Percentiles rank a stretch among this genome's conserved stretches.
Conservation (phyloP, 179 eudicot species). For the Spinacia oleracea region DNA sequence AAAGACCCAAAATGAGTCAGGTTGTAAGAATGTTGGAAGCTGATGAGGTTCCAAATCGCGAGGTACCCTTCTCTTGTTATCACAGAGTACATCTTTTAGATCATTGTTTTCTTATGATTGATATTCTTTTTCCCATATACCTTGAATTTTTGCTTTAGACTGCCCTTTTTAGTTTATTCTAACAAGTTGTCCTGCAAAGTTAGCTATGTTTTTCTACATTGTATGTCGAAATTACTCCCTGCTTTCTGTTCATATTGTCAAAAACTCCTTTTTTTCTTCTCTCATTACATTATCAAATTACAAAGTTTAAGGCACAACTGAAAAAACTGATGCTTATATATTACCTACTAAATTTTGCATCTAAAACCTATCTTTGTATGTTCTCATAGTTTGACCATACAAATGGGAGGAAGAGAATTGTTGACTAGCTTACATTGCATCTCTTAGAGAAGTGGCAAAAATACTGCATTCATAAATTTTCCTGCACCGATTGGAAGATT, state of each 20-base stretch:
- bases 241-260: neutral
- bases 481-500: neutral
- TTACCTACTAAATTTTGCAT: neutral
- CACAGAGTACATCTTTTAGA: neutral
- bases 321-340: neutral
- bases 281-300: neutral
- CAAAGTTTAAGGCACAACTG: neutral
- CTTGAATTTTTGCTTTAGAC: neutral
- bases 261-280: neutral
- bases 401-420: neutral
- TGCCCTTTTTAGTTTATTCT: neutral
- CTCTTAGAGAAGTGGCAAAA: neutral
- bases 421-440: neutral
- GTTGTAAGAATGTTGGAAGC: constrained; percentile 84
- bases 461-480: neutral
- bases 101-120: neutral
- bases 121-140: neutral
- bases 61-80: constrained; percentile 43
- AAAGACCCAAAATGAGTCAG: constrained; percentile 93
- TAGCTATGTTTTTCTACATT: neutral
- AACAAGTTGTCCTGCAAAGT: neutral
- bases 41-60: constrained; percentile 72
- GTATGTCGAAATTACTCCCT: neutral
- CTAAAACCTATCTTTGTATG: neutral
- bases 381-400: neutral